Evolutionary conservation across 805 yeast genomes (phyloP).

Genomic region (Candida succiphila): DNA sequence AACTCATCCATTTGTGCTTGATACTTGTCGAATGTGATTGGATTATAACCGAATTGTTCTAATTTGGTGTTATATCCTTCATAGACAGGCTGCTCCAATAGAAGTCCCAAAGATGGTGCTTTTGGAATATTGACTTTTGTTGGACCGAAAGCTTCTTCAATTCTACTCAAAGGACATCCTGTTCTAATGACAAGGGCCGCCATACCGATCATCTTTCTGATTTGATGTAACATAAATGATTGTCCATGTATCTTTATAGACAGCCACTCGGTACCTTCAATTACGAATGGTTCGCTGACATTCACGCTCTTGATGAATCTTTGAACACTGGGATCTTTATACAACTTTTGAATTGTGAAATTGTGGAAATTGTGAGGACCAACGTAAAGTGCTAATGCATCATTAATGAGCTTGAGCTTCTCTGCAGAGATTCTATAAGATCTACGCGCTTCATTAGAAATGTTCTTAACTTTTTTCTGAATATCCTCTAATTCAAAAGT

Average conservation of each 20-base stretch:
- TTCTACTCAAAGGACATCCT: conserved; percentile 72
- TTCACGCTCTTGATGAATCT: conserved; percentile 73
- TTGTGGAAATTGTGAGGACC: conserved; percentile 82
- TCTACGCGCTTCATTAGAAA: conserved; percentile 63
- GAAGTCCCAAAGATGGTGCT: conserved; percentile 91
- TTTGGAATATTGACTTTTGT: conserved; percentile 84
- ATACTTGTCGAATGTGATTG: conserved; percentile 57
- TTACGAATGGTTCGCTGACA: conserved; percentile 83
- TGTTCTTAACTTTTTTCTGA: conserved; percentile 39
- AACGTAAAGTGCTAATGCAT: conserved; percentile 60
- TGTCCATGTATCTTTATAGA: conserved; percentile 96
- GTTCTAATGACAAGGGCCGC: conserved; percentile 79
- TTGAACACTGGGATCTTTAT: conserved; percentile 75
- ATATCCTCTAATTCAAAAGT: conserved; percentile 25
- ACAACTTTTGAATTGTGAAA: conserved; percentile 40
- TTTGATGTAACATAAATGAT: conserved; percentile 96
- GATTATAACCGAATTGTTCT: conserved; percentile 67
- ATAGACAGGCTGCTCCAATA: conserved; percentile 87
- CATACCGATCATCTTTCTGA: conserved; percentile 96
- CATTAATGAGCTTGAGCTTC: conserved; percentile 53
- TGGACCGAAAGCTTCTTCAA: conserved; percentile 65
- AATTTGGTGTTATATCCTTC: conserved; percentile 71
- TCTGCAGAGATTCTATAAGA: conserved; percentile 54
- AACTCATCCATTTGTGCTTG: conserved; percentile 70
- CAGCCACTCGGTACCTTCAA: conserved; percentile 92